phyloP scores from a whole-genome alignment of 2,329 filamentous ascomycete genomes.

The Calonectria naviculata region DNA sequence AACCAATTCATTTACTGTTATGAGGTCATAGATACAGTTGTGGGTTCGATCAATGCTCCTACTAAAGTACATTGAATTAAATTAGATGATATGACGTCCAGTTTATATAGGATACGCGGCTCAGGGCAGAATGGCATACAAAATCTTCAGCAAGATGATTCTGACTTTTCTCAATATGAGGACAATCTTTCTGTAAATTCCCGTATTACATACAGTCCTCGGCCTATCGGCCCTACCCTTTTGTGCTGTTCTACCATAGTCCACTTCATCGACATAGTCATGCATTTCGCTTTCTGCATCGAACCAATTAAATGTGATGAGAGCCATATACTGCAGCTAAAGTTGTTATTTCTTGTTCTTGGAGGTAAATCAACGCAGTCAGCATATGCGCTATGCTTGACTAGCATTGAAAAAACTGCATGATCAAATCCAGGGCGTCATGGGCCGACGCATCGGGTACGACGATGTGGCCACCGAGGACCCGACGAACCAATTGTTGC shows the following conservation, averaged over 20 bases:
- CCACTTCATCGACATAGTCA: background rate
- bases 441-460: background rate
- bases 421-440: background rate
- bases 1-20: too few species aligned
- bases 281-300: background rate
- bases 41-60: too few species aligned
- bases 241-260: background rate
- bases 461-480: background rate
- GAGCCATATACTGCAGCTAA: background rate
- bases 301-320: background rate
- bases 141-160: too few species aligned
- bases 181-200: too few species aligned
- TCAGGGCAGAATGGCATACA: too few species aligned
- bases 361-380: too few species aligned
- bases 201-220: background rate
- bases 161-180: too few species aligned
- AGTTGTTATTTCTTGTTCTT: too few species aligned
- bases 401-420: background rate
- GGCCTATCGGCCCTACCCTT: conserved; percentile 1
- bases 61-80: too few species aligned
- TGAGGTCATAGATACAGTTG: too few species aligned
- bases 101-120: too few species aligned
- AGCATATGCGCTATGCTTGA: background rate
- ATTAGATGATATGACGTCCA: too few species aligned
- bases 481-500: background rate